Percentiles rank a stretch among this genome's conserved stretches.
Conservation (phyloP, 331 rosid species). For the Prunus yedoensis region DNA sequence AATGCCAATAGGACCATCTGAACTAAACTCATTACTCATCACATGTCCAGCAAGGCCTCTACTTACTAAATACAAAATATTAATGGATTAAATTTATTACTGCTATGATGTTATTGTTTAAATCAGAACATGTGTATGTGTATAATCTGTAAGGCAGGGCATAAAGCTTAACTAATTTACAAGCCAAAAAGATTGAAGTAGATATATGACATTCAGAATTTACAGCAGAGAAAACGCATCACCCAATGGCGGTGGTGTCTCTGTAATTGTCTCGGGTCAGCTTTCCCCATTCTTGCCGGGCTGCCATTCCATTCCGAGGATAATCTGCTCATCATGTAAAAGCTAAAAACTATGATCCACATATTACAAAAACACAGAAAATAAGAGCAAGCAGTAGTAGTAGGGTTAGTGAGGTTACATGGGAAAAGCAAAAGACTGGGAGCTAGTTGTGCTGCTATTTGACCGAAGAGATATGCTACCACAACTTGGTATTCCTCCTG, state of each 20-base stretch:
- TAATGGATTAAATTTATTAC: background rate
- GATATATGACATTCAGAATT: slow-evolving; percentile 26
- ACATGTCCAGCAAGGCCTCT: too few species aligned
- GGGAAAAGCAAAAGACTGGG: slow-evolving; percentile 52
- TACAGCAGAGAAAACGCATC: slow-evolving; percentile 38
- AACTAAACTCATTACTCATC: too few species aligned
- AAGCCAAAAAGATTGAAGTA: slow-evolving; percentile 5
- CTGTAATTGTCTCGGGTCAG: slow-evolving; percentile 12
- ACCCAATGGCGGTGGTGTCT: slow-evolving; percentile 26
- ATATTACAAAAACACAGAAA: background rate
- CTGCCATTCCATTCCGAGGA: slow-evolving; percentile 50
- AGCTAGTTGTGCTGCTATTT: slow-evolving; percentile 45
- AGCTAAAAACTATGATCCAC: background rate
- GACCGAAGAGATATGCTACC: slow-evolving; percentile 41
- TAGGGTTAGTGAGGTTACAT: slow-evolving; percentile 28
- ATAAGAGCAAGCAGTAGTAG: background rate
- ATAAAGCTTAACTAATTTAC: slow-evolving; percentile 1
- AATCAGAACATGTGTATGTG: background rate
- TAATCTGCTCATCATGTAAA: slow-evolving; percentile 28
- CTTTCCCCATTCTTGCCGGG: slow-evolving; percentile 44
- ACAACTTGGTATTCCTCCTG: slow-evolving; percentile 8
- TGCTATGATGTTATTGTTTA: background rate
- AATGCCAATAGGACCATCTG: too few species aligned
- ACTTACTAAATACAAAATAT: background rate
- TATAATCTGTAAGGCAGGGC: background rate